A percentile compares a stretch with the other conserved stretches of the same genome.
Conservation (phyloP, 805 yeast species). For the Deakozyma indianensis region DNA sequence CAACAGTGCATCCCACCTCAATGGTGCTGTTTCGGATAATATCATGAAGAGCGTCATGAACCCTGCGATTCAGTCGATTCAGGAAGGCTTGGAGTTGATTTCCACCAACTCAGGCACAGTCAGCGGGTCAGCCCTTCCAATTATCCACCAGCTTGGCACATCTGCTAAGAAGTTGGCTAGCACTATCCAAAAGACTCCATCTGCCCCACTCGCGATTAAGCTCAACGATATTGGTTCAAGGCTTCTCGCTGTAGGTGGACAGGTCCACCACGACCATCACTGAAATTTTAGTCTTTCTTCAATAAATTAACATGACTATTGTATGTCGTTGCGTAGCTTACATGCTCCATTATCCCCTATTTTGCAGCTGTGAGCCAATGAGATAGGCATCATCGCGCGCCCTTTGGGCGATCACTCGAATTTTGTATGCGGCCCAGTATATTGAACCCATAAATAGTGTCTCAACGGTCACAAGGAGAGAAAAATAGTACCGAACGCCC, state of each 20-base stretch:
- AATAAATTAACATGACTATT: not conserved
- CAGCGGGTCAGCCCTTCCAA: constrained; percentile 7
- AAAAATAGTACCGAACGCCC: not conserved
- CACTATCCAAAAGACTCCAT: constrained; percentile 3
- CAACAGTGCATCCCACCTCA: constrained; percentile 5
- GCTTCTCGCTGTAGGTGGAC: not conserved
- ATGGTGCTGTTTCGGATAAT: constrained; percentile 8
- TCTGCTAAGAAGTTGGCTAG: constrained; percentile 4
- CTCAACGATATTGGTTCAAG: not conserved
- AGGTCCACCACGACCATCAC: not conserved
- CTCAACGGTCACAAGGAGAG: not conserved
- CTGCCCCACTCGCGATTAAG: not conserved
- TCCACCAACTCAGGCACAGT: constrained; percentile 9
- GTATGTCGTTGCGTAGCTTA: constrained; percentile 5
- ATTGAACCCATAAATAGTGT: not conserved
- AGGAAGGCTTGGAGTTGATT: constrained; percentile 13
- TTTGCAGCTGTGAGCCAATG: constrained; percentile 21
- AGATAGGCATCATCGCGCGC: constrained; percentile 21
- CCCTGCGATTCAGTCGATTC: constrained; percentile 11
- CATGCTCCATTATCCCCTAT: constrained; percentile 9
- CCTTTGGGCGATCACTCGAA: not conserved
- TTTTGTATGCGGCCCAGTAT: not conserved
- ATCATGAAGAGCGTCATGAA: constrained; percentile 8
- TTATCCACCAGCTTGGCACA: constrained; percentile 4
- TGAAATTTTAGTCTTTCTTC: not conserved